Evolutionary conservation across 495 filamentous ascomycete species (phyloP), one percentile per base, ranked within the genome.

Genomic region (Neurospora sp.): DNA sequence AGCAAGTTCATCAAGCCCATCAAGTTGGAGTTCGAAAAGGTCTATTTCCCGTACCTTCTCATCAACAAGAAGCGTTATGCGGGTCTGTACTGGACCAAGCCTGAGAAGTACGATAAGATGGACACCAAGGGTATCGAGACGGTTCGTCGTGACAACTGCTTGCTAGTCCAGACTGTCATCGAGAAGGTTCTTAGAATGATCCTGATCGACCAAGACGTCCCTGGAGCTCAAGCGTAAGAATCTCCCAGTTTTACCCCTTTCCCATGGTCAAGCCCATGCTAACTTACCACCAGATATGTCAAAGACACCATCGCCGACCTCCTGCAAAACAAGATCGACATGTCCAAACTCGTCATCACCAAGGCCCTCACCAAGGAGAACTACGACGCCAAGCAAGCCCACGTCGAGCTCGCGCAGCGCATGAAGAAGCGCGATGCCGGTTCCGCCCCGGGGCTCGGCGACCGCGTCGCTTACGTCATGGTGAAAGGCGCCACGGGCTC

Each of bases 1-100:
- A 85, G 87, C 31, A 97, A 97, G 79, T 99, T 99, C 82, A 84
- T 94, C 80, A 94, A 91, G 75, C 96, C 96, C 7, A 99, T 99
- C 85, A 99, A 98, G 83, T 88, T 99, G 20, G 96, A 99, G 79
- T 99, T 99, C 84, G 96, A 99, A 79, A 99, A 99, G 82, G 96
- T 99, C 3, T 99, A 99, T 81, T 99, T 92, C 79, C 96, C 96
- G 1, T 99, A 99, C 80, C 87, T 99, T 40, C 86, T 99, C 53
- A 99, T 99, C 89, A 99, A 99, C 88, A 99, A 99, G 84, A 99
- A 99, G 87, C 92, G 96, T 71, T 99, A 99, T 76, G 96, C 96
- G 14, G 96, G 96, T 40, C 84, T 99, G 16, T 98, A 94, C 83
- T 99, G 95, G 94, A 98, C 96, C 22, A 94, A 91, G 65, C 88